Conservation (phyloP, 352 stramenopile species). For the Aphanomyces stellatus region DNA sequence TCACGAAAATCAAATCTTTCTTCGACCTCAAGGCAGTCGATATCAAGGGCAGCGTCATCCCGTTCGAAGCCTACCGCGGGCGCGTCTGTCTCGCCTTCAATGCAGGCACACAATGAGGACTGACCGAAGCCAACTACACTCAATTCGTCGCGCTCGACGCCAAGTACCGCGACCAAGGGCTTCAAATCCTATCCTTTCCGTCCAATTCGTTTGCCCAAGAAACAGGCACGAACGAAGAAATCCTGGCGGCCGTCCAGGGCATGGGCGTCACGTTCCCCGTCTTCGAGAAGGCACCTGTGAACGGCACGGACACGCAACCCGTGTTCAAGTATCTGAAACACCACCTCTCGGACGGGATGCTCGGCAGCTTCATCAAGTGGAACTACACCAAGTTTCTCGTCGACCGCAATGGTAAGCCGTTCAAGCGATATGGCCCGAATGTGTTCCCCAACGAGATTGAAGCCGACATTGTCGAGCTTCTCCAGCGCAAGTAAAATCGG, state of each 20-base stretch:
- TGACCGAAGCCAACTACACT: slow-evolving; percentile 68
- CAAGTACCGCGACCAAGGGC: slow-evolving; percentile 42
- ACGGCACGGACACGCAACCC: slow-evolving; percentile 65
- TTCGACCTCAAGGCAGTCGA: slow-evolving; percentile 63
- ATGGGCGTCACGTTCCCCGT: slow-evolving; percentile 42
- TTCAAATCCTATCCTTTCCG: slow-evolving; percentile 72
- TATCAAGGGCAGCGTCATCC: slow-evolving; percentile 47
- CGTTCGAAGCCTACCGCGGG: slow-evolving; percentile 42
- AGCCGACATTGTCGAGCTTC: slow-evolving; percentile 62
- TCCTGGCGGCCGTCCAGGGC: slow-evolving; percentile 49
- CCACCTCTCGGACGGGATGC: slow-evolving; percentile 43
- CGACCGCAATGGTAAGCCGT: slow-evolving; percentile 56
- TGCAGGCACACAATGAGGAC: slow-evolving; percentile 66
- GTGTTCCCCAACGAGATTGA: slow-evolving; percentile 64
- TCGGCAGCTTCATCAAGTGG: slow-evolving; percentile 77
- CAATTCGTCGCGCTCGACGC: slow-evolving; percentile 55
- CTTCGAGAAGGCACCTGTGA: slow-evolving; percentile 75
- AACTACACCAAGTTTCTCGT: slow-evolving; percentile 90
- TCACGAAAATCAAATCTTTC: slow-evolving; percentile 39
- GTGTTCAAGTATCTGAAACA: slow-evolving; percentile 79
- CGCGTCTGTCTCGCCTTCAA: slow-evolving; percentile 47
- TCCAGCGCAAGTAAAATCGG: slow-evolving; percentile 36
- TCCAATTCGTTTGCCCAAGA: slow-evolving; percentile 85
- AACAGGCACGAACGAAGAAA: slow-evolving; percentile 42
- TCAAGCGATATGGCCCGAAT: slow-evolving; percentile 65